Evolutionary conservation across 768 basidiomycete species (phyloP).

Genomic region (Gloeopeniophorella convolvens): DNA sequence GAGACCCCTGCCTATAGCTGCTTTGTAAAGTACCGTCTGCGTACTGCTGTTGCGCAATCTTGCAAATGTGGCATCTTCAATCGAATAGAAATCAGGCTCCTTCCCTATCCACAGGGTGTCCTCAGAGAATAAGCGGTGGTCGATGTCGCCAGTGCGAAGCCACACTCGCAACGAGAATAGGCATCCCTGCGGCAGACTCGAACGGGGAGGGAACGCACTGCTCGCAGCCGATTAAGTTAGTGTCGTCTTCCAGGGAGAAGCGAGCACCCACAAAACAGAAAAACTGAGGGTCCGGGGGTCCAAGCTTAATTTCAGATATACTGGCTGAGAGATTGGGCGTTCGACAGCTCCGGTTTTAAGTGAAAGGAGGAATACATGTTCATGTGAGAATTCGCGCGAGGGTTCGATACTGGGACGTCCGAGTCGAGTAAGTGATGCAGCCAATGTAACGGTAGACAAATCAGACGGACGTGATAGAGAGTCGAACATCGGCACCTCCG

Average conservation of each 20-base stretch:
- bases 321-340: conserved; percentile 43
- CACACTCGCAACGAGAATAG: conserved; percentile 57
- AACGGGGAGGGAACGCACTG: conserved; percentile 57
- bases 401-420: conserved; percentile 9
- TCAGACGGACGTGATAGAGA: conserved; percentile 17
- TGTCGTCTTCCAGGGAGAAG: neutral
- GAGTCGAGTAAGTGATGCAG: neutral
- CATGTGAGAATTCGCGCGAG: conserved; percentile 21
- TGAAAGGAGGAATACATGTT: conserved; percentile 49
- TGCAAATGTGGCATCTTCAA: conserved; percentile 53
- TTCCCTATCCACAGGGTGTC: conserved; percentile 62
- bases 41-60: conserved; percentile 37
- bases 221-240: neutral
- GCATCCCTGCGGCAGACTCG: conserved; percentile 45
- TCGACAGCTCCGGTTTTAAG: conserved; percentile 51
- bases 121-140: conserved; percentile 58
- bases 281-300: conserved; percentile 54
- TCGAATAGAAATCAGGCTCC: conserved; percentile 56
- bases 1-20: conserved; percentile 47
- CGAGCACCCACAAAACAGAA: conserved; percentile 48
- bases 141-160: conserved; percentile 49
- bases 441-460: neutral
- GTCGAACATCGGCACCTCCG: conserved; percentile 9
- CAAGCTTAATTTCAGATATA: conserved; percentile 39
- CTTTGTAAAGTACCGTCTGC: conserved; percentile 48